phyloP scores from a whole-genome alignment of 192 early-diverging fungal genomes.

The Phycomyces nitens region DNA sequence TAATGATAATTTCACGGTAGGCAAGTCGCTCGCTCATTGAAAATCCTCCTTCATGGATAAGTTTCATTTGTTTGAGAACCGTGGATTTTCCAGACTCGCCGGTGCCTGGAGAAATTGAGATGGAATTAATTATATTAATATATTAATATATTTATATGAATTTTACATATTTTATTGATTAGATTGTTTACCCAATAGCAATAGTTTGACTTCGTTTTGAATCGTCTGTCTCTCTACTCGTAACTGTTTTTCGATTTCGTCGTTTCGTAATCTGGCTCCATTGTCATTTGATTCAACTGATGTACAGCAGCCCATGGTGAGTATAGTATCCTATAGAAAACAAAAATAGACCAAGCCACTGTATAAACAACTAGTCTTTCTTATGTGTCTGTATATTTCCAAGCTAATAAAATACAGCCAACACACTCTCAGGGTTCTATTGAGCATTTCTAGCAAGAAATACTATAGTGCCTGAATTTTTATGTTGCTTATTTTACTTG shows the following conservation, averaged over 20 bases:
- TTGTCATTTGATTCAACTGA: conserved; percentile 70
- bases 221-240: conserved; percentile 70
- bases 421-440: too few species aligned
- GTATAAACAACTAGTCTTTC: background rate
- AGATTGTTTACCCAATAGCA: conserved; percentile 73
- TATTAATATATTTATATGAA: background rate
- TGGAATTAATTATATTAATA: background rate
- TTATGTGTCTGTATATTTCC: too few species aligned
- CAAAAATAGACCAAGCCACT: background rate
- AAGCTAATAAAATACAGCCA: too few species aligned
- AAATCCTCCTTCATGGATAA: conserved; percentile 91
- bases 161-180: too few species aligned
- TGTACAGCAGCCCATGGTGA: conserved; percentile 80
- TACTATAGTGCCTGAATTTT: too few species aligned
- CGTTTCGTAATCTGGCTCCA: conserved; percentile 76
- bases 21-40: conserved; percentile 80
- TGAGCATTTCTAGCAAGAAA: too few species aligned
- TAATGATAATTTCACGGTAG: conserved; percentile 93
- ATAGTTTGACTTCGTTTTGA: conserved; percentile 93
- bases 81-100: conserved; percentile 95
- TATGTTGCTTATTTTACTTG: too few species aligned
- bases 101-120: conserved; percentile 50
- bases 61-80: conserved; percentile 95
- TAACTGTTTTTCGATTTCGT: conserved; percentile 87
- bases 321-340: background rate